Evolutionary conservation across 306 rosid species (phyloP).

Genomic region (Vachellia collinsii): DNA sequence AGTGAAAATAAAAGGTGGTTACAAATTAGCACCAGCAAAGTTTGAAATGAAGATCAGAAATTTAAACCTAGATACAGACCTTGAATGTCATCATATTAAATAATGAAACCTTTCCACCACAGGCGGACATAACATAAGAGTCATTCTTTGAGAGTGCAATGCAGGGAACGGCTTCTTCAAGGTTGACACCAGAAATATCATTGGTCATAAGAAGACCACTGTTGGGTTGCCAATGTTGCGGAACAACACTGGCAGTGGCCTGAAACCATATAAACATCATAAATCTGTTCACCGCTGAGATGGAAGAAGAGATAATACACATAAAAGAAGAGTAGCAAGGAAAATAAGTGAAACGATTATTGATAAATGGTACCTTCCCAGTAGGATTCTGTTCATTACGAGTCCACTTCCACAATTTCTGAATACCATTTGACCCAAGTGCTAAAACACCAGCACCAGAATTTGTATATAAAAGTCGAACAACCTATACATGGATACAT

Average conservation of each 20-base stretch:
- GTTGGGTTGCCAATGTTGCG: conserved; percentile 83
- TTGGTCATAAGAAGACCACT: conserved; percentile 84
- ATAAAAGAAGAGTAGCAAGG: conserved; percentile 6
- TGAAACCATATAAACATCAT: conserved; percentile 51
- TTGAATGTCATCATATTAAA: conserved; percentile 82
- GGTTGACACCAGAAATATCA: conserved; percentile 75
- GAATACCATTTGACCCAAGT: conserved; percentile 85
- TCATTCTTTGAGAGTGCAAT: conserved; percentile 83
- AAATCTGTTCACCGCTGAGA: conserved; percentile 36
- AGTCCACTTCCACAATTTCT: conserved; percentile 86
- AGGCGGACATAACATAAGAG: conserved; percentile 83
- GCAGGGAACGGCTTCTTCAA: conserved; percentile 85
- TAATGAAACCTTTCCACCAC: conserved; percentile 82
- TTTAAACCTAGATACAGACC: conserved; percentile 47
- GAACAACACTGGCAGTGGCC: conserved; percentile 91
- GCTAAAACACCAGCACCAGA: conserved; percentile 82
- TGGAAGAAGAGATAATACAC: conserved; percentile 23
- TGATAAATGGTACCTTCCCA: conserved; percentile 63
- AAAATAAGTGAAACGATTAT: conserved; percentile 20
- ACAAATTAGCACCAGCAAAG: conserved; percentile 26
- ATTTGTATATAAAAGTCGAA: conserved; percentile 76
- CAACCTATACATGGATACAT: conserved; percentile 55
- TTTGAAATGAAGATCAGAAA: conserved; percentile 16
- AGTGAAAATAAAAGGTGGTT: conserved; percentile 17
- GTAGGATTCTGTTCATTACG: conserved; percentile 70